Base-by-base conservation (phyloP, 345 rosid species). In the Lumnitzera racemosa region DNA sequence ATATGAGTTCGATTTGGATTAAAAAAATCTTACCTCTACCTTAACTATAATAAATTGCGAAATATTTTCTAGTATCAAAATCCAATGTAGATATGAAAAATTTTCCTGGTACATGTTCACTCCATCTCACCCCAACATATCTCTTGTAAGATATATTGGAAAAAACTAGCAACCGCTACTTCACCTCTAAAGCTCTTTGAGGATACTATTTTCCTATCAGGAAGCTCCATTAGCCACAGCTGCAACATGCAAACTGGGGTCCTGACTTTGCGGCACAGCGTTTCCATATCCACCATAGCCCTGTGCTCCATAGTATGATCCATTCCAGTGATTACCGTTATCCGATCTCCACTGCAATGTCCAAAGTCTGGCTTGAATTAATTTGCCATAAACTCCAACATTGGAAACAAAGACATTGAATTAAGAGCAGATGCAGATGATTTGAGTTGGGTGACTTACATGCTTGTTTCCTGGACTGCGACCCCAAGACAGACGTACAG, bases 401-500 rank as follows among this genome's bases (percentile, higher is more conserved):
- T 11, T 15, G 41, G 36, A 41, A 56, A 46, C 15, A 46, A 4
- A 49, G 25, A 11, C 48, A 57, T 43, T 46, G 10, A n/a, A 27
- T 25, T 51, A 17, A 61, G 43, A 58, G 57, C 47, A 49, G 47
- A 27, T 55, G n/a, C n/a, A 17, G 17, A 2, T 53, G 41, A 20
- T 23, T 31, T 15, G 31, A 51, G 60, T 7, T 5, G 43, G 43
- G 43, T 36, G 16, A 11, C 49, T 73, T 74, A 87, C 97, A 89
- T 85, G 98, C 71, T 79, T 92, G 85, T 82, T 80, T 17, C 73
- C 88, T 4, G 90, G 88, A 61, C 72, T 89, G 60, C 97, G 89
- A 50, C 97, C 97, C 98, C 98, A 92, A 20, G 98, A 89, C 69
- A 92, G 94, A 12, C 98, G 91, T 57, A 92, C 91, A 15, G 90